phyloP scores from a whole-genome alignment of 2,329 filamentous ascomycete genomes.

The Paecilomyces variotii region DNA sequence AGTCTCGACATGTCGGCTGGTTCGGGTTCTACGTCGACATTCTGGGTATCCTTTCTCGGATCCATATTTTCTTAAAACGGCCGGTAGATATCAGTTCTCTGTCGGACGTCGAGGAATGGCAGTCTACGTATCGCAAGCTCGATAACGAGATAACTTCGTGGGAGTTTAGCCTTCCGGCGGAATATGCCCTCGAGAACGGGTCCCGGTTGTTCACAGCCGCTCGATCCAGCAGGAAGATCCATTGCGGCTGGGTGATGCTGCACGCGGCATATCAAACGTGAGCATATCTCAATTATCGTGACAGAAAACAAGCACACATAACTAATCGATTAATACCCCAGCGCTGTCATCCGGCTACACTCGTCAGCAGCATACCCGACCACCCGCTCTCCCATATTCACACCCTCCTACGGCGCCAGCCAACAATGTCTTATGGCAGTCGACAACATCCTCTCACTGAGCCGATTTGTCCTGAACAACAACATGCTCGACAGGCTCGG shows the following conservation, averaged over 20 bases:
- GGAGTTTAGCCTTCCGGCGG: constrained; percentile 74
- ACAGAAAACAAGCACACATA: not conserved
- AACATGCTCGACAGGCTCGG: constrained; percentile 71
- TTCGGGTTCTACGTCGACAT: constrained; percentile 91
- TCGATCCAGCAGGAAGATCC: constrained; percentile 59
- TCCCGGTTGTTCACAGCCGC: constrained; percentile 63
- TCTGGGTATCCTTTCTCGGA: constrained; percentile 74
- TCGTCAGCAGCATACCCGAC: constrained; percentile 90
- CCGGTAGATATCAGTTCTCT: constrained; percentile 81
- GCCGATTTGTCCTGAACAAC: constrained; percentile 68
- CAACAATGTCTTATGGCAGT: constrained; percentile 78
- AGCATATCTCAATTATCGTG: constrained; percentile 19
- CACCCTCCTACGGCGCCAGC: constrained; percentile 75
- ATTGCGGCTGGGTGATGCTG: constrained; percentile 82
- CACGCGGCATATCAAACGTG: constrained; percentile 83
- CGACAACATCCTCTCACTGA: constrained; percentile 70
- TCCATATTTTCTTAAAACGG: constrained; percentile 81
- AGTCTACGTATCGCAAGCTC: constrained; percentile 75
- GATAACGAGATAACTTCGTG: constrained; percentile 72
- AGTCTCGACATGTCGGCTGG: constrained; percentile 73
- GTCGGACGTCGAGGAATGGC: constrained; percentile 83
- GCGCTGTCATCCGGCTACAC: constrained; percentile 77
- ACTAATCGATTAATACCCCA: constrained; percentile 14
- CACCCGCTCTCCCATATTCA: constrained; percentile 80
- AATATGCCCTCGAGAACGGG: constrained; percentile 68